Evolutionary conservation across 2,329 filamentous ascomycete genomes (phyloP).

Genomic region (Colletotrichum eleusines): DNA sequence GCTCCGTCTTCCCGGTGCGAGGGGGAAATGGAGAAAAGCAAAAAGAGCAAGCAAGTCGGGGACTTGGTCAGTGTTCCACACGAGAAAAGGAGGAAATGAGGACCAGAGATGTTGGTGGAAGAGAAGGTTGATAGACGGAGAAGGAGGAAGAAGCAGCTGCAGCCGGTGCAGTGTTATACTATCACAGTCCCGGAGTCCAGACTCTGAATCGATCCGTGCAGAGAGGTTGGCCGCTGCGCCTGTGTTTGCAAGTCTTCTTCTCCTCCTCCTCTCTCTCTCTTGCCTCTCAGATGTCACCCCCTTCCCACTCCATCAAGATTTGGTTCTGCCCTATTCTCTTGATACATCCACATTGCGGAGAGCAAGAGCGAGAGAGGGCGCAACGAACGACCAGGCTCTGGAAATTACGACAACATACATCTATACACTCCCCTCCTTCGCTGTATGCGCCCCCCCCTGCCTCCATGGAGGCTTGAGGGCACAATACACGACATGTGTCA

Average conservation of each 20-base stretch:
- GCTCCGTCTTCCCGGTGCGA: constrained; percentile 3
- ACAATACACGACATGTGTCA: constrained; percentile 23
- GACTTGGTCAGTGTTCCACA: constrained; percentile 26
- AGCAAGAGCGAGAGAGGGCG: not conserved
- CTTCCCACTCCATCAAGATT: not conserved
- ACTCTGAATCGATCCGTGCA: constrained; percentile 20
- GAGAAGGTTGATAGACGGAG: not conserved
- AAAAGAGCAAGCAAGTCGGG: not conserved
- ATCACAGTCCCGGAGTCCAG: constrained; percentile 11
- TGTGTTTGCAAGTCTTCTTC: constrained; percentile 7
- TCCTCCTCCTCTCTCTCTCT: not conserved
- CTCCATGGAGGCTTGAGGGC: constrained; percentile 9
- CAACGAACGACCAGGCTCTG: constrained; percentile 11
- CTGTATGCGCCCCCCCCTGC: constrained; percentile 1
- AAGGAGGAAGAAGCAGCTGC: constrained; percentile 30
- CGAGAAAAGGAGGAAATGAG: not conserved
- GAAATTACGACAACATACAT: constrained; percentile 23
- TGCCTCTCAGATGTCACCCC: constrained; percentile 2
- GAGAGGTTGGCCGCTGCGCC: not conserved
- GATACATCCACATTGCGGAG: not conserved
- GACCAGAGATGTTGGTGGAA: not conserved
- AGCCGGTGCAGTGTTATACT: constrained; percentile 37
- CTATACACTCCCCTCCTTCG: constrained; percentile 2
- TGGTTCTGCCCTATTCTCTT: not conserved
- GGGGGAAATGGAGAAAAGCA: not conserved